Conservation (phyloP, 75 land plant species). For the Picea glauca region DNA sequence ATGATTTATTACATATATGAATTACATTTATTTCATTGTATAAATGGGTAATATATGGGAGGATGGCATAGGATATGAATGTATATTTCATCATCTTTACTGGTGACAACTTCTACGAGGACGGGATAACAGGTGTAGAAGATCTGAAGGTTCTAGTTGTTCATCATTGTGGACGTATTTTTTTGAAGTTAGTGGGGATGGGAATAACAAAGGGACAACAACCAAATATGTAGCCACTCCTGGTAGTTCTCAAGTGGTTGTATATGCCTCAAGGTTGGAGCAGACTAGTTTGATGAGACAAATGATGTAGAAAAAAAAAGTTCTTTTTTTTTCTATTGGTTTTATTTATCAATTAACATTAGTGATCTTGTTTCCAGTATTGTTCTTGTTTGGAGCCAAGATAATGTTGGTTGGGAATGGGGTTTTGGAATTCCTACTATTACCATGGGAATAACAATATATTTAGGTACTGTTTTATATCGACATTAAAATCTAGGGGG, state of each 20-base stretch:
- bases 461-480: slow-evolving; percentile 28
- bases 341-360: slow-evolving; percentile 81
- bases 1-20: no score
- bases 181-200: no score
- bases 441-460: slow-evolving; percentile 62
- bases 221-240: no score
- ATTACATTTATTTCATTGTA: no score
- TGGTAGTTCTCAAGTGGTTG: no score
- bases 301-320: slow-evolving; percentile 62
- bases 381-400: slow-evolving; percentile 81
- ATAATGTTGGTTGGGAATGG: slow-evolving; percentile 83
- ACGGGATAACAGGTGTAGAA: slow-evolving; percentile 40
- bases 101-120: slow-evolving; percentile 86
- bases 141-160: slow-evolving; percentile 29
- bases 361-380: slow-evolving; percentile 75
- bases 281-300: slow-evolving; percentile 41
- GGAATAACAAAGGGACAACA: no score
- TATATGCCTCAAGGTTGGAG: slow-evolving; percentile 9
- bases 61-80: slow-evolving; percentile 45
- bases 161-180: no score
- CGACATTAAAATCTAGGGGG: slow-evolving; percentile 40
- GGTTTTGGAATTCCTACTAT: slow-evolving; percentile 83
- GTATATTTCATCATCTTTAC: slow-evolving; percentile 70
- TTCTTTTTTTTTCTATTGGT: slow-evolving; percentile 92
- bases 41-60: slow-evolving; percentile 17